A percentile compares a stretch with the other conserved stretches of the same genome.
phyloP scores from a whole-genome alignment of 2,329 filamentous ascomycete genomes.

The Phialophora tarda region DNA sequence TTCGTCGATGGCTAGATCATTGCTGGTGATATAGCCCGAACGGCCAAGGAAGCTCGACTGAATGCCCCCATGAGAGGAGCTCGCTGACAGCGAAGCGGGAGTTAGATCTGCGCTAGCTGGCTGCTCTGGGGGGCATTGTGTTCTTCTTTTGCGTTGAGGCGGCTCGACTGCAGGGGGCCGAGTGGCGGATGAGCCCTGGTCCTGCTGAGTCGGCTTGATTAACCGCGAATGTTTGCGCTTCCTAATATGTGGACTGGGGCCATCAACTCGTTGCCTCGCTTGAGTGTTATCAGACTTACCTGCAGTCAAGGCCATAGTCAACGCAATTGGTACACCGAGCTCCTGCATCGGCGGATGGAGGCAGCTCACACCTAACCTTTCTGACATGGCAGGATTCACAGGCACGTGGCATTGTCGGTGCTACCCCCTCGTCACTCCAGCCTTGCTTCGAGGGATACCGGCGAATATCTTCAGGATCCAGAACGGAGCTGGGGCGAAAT shows the following conservation, averaged over 20 bases:
- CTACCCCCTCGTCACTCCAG: neutral
- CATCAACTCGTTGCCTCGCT: neutral
- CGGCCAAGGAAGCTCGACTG: conserved; percentile 18
- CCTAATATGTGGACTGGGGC: conserved; percentile 10
- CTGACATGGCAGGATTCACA: conserved; percentile 15
- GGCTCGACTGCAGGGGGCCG: no score
- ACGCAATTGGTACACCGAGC: conserved; percentile 13
- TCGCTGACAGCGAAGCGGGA: neutral
- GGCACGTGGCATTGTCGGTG: conserved; percentile 1
- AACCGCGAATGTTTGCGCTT: conserved; percentile 9
- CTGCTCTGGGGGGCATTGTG: neutral
- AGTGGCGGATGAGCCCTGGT: no score
- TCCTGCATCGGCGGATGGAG: neutral
- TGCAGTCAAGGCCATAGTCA: conserved; percentile 8
- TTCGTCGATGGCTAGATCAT: conserved; percentile 13
- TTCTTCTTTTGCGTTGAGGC: no score
- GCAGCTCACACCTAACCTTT: conserved; percentile 17
- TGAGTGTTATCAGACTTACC: neutral
- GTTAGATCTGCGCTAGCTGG: neutral
- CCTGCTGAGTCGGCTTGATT: neutral
- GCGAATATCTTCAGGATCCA: no score
- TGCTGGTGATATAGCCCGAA: conserved; percentile 11
- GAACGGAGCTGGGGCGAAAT: no score
- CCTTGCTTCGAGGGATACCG: neutral
- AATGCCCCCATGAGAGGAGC: neutral